Evolutionary conservation across 768 basidiomycete genomes (phyloP).

Genomic region (Tulasnella sp.): DNA sequence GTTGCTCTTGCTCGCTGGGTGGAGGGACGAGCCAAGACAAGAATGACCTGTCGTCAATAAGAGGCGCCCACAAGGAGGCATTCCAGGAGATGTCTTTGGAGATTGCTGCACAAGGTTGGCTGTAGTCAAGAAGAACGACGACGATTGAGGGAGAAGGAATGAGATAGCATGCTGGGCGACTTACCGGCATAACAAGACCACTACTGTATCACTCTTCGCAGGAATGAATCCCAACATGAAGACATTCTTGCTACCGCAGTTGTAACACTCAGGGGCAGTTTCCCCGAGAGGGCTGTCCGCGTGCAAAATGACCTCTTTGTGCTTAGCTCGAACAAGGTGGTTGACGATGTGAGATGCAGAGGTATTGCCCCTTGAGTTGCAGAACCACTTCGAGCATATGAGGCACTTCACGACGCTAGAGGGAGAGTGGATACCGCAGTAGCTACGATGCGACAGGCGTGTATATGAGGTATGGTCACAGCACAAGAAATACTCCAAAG

Average conservation of each 20-base stretch:
- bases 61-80: slow-evolving; percentile 90
- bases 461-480: slow-evolving; percentile 9
- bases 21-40: slow-evolving; percentile 99
- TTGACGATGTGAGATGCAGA: slow-evolving; percentile 99
- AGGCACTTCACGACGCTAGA: slow-evolving; percentile 94
- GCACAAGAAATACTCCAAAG: slow-evolving; percentile 13
- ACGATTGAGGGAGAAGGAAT: slow-evolving; percentile 3
- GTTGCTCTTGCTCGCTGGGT: slow-evolving; percentile 89
- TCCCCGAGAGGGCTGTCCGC: slow-evolving; percentile 92
- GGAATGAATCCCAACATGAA: slow-evolving; percentile 99
- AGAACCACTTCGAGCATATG: slow-evolving; percentile 91
- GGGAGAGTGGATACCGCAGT: slow-evolving; percentile 96
- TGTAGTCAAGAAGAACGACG: slow-evolving; percentile 25
- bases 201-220: slow-evolving; percentile 97
- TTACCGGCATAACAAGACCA: slow-evolving; percentile 90
- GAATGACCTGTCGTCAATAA: slow-evolving; percentile 97
- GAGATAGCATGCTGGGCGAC: slow-evolving; percentile 24
- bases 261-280: slow-evolving; percentile 97
- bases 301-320: slow-evolving; percentile 96
- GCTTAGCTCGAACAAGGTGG: slow-evolving; percentile 96
- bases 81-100: slow-evolving; percentile 99
- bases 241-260: slow-evolving; percentile 97
- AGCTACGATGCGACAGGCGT: slow-evolving; percentile 37
- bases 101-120: slow-evolving; percentile 95
- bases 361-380: slow-evolving; percentile 95